These are phyloP conservation scores for Epichloe sibirici DNA, from an alignment of 2,329 filamentous ascomycete species.

Conservation along the genomic window DNA sequence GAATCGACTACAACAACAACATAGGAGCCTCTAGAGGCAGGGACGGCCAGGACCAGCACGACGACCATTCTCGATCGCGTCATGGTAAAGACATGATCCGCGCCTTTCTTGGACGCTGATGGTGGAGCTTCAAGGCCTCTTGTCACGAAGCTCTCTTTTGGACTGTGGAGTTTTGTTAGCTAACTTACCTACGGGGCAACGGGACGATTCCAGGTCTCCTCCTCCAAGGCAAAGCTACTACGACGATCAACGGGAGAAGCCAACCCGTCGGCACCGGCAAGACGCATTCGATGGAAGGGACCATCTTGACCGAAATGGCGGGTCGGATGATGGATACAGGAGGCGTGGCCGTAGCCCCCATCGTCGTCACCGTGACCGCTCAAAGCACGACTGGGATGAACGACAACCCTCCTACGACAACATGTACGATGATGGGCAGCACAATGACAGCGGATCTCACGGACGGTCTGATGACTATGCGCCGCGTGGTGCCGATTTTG, in stretches of 20 bases:
- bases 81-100: slow-evolving; percentile 35
- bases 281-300: slow-evolving; percentile 14
- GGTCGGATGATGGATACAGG: slow-evolving; percentile 16
- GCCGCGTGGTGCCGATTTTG: slow-evolving; percentile 6
- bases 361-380: slow-evolving; percentile 9
- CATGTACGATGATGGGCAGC: slow-evolving; percentile 28
- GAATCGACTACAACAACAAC: slow-evolving; percentile 3
- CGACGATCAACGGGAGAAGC: slow-evolving; percentile 21
- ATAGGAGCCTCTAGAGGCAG: slow-evolving; percentile 7
- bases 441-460: slow-evolving; percentile 8
- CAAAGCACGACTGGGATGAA: slow-evolving; percentile 18
- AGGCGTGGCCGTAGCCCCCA: slow-evolving; percentile 10
- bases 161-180: slow-evolving; percentile 19
- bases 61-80: slow-evolving; percentile 33
- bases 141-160: not conserved
- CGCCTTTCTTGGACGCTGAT: slow-evolving; percentile 15
- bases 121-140: slow-evolving; percentile 5
- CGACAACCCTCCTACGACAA: slow-evolving; percentile 19
- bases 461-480: slow-evolving; percentile 12
- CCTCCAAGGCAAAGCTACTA: slow-evolving; percentile 26
- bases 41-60: slow-evolving; percentile 16
- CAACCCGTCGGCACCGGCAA: slow-evolving; percentile 13
- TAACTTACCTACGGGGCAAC: slow-evolving; percentile 33
- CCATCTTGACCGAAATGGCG: slow-evolving; percentile 14
- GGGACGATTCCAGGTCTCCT: slow-evolving; percentile 32